Evolutionary conservation across 1,139 yeast genomes (phyloP).

Genomic region (Pichia sp.): DNA sequence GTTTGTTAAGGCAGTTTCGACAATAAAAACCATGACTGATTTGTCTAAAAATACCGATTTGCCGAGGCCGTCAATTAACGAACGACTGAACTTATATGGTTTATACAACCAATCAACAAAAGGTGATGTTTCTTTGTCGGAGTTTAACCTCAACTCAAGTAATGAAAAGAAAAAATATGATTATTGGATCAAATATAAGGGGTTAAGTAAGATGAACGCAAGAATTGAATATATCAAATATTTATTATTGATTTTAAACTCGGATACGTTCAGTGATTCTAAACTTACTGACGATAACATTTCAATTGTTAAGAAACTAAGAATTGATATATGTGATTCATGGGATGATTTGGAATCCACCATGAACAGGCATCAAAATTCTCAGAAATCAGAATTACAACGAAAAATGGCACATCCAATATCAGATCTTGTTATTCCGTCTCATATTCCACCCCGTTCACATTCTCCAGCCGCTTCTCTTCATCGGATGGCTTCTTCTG

Average conservation of each 20-base stretch:
- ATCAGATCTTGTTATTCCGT: not conserved
- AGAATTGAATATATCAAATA: slow-evolving; percentile 60
- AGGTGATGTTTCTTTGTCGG: slow-evolving; percentile 65
- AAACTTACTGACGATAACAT: not conserved
- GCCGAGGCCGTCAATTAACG: slow-evolving; percentile 75
- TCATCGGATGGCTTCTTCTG: slow-evolving; percentile 24
- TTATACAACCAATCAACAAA: slow-evolving; percentile 85
- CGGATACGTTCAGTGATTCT: not conserved
- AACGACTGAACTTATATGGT: slow-evolving; percentile 65
- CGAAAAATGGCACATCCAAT: not conserved
- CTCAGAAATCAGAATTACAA: no score
- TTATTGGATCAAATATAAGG: slow-evolving; percentile 76
- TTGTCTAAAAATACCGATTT: slow-evolving; percentile 61
- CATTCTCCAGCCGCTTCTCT: slow-evolving; percentile 26
- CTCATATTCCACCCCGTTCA: slow-evolving; percentile 10
- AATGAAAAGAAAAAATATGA: slow-evolving; percentile 71
- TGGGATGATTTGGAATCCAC: slow-evolving; percentile 49
- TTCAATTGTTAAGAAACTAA: slow-evolving; percentile 1
- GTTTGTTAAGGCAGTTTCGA: slow-evolving; percentile 71
- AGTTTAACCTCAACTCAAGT: slow-evolving; percentile 47
- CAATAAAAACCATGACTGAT: slow-evolving; percentile 66
- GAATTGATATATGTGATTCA: slow-evolving; percentile 1
- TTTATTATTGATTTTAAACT: slow-evolving; percentile 42
- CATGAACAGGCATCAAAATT: no score
- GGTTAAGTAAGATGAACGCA: slow-evolving; percentile 64